A percentile compares a stretch with the other conserved stretches of the same genome.
Evolutionary conservation across 352 stramenopile species (phyloP).

Genomic region (Pythium rhizo-oryzae): DNA sequence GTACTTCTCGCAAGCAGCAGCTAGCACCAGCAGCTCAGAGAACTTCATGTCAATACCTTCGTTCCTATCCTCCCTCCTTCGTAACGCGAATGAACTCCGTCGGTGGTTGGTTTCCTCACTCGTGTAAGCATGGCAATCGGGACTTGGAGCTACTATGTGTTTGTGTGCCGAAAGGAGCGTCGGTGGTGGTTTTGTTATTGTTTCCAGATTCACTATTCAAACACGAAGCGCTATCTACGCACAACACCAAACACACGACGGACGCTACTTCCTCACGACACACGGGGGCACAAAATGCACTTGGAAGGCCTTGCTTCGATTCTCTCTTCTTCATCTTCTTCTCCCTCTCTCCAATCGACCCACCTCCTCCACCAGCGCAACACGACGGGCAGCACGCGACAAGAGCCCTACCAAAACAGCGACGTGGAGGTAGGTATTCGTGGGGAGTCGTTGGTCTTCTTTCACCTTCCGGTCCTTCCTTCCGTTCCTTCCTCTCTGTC

Average conservation of each 20-base stretch:
- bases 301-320: not conserved
- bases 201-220: slow-evolving; percentile 24
- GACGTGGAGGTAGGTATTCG: not conserved
- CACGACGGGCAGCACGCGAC: not conserved
- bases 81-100: not conserved
- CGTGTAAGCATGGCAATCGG: too few relatives aligned
- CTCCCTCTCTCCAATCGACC: not conserved
- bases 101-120: too few relatives aligned
- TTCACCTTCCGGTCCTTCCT: slow-evolving; percentile 1
- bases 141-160: not conserved
- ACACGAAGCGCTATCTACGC: slow-evolving; percentile 15
- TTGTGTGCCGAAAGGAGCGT: not conserved
- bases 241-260: slow-evolving; percentile 15
- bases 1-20: too few relatives aligned
- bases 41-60: not conserved
- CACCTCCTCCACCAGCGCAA: not conserved
- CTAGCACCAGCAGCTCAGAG: not conserved
- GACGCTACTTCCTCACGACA: not conserved
- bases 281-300: slow-evolving; percentile 2
- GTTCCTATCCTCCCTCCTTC: not conserved
- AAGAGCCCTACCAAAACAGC: not conserved
- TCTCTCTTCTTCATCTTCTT: slow-evolving; percentile 2
- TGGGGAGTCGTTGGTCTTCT: not conserved
- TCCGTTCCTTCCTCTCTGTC: slow-evolving; percentile 1
- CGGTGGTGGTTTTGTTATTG: slow-evolving; percentile 18